Base-by-base conservation (phyloP, 2,329 filamentous ascomycete genomes). In the Cladosporium oxysporum region DNA sequence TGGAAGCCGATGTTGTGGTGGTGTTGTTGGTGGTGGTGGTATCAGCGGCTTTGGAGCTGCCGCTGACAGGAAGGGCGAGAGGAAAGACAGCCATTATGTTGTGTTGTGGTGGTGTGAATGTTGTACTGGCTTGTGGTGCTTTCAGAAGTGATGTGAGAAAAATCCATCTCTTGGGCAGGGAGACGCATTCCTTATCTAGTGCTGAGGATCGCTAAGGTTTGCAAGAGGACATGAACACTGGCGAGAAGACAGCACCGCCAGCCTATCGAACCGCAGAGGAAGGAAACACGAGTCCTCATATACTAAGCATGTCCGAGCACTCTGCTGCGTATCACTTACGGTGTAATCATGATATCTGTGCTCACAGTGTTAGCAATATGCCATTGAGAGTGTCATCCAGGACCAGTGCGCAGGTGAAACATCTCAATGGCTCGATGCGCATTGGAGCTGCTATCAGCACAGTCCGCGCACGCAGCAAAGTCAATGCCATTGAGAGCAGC, bases 221-320 rank as follows among this genome's bases (percentile, higher is more conserved):
- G 33, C 12, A 44, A 6, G 57, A 59, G 57, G 57, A 59, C 57
- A 59, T 59, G 12, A 35, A 12, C 26, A 47, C 33, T 59, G 37
- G 33, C 26, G 26, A 28, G 57, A 59, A 37, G 35, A 59, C 57
- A 59, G 14, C 21, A 59, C 21, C 14, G n/a, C 37, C 35, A 59
- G 37, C 57, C 57, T 59, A 59, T 41, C 57, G 10, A 55, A 10
- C 16, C 2, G 3, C 18, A 12, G 16, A 3, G 2, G 18, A 33
- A 29, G 52, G 52, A 55, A 55, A 55, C 28, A 55, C 5, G 2
- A 47, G 28, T 33, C 26, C 52, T 33, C 41, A 47, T 21, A 11
- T 23, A 47, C 41, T 47, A 23, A 47, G 4, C n/a, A 47, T 8
- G n/a, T n/a, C 41, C 41, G 21, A 47, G 21, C n/a, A 47, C 41